Evolutionary conservation across 306 rosid genomes (phyloP), one percentile per base, ranked within the genome.

Genomic region (Ormosia emarginata): DNA sequence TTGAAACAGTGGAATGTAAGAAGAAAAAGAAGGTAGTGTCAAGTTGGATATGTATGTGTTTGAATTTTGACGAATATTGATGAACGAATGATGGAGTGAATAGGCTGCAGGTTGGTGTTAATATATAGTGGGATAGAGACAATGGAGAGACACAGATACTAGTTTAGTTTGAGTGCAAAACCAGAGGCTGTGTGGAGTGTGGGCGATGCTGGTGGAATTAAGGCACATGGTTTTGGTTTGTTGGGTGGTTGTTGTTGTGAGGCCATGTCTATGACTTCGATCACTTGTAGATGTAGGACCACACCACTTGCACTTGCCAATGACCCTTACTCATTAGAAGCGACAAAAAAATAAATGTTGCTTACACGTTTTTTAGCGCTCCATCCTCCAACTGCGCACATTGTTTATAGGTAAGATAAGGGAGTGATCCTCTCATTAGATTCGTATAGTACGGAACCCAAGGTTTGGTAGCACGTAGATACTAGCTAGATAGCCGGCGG

Each of bases 161-260:
- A 15, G 44, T 65, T 34, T 68, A 44, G 34, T 44, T 33, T 70
- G 63, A 36, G 53, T 0, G 44, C 12, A 70, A 70, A 79, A 71
- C 74, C 36, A 72, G 73, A 71, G 72, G 84, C 55, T 12, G 18
- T 12, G 18, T 4, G 30, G 29, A 2, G 34, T 6, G 61, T 1
- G 14, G 52, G 53, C 53, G 53, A 29, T 2, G 65, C 4, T 30
- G 2, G 64, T 53, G 75, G 29, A 43, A 32, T 11, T 11, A 56
- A 43, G 9, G 49, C 77, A 79, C 61, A 43, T 57, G 83, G 83
- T 79, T 70, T 79, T 79, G 70, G 78, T 55, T 53, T 53, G 55
- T 63, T 13, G 50, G 50, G 11, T 44, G 9, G 8, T 9, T 44
- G 9, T 44, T 43, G 47, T 43, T 5, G 47, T 43, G 9, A 7